Evolutionary conservation across 2,329 filamentous ascomycete species (phyloP), one percentile per base, ranked within the genome.

Genomic region (Colletotrichum tanaceti): DNA sequence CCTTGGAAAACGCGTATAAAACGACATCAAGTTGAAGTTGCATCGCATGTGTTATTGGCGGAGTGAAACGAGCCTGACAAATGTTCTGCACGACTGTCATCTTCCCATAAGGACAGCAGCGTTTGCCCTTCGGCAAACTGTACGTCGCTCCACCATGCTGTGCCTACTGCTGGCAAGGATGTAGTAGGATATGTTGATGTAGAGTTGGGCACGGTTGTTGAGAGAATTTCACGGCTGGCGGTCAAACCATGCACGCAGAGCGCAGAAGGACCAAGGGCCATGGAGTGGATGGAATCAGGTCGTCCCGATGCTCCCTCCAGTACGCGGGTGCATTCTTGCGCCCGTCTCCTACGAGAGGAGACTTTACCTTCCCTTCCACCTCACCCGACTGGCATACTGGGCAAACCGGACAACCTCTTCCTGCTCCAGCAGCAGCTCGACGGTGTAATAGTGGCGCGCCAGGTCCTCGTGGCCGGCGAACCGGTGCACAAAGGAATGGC

Each of bases 401-500:
- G 88, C 90, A 86, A 91, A 96, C 72, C 82, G 85, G 78, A 84
- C 81, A 13, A 96, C 89, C 82, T 93, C 91, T 47, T 92, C 90
- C 77, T 91, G 87, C 74, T 84, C 87, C 75, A 91, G 76, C 71
- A 97, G 82, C 72, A 86, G 79, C 63, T 95, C 92, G 7, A 96
- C 87, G 0, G 89, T 94, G 79, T 89, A 93, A 76, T 85, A 93
- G 62, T 90, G 81, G 73, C 86, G 84, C 16, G 93, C 93, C 72
- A 97, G 80, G 73, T 92, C 92, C 83, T 97, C 93, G 75, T 96
- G 93, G 5, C 81, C 84, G 41, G 88, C 90, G 75, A 94, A 87
- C 46, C 88, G 82, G 81, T 97, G 93, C 76, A 97, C 92, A 76
- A 93, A 94, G 49, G 86, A 88, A 81, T 97, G 93, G 74, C 93